Evolutionary conservation across 441 rosid species (phyloP).

Genomic region (Brassica balearica): DNA sequence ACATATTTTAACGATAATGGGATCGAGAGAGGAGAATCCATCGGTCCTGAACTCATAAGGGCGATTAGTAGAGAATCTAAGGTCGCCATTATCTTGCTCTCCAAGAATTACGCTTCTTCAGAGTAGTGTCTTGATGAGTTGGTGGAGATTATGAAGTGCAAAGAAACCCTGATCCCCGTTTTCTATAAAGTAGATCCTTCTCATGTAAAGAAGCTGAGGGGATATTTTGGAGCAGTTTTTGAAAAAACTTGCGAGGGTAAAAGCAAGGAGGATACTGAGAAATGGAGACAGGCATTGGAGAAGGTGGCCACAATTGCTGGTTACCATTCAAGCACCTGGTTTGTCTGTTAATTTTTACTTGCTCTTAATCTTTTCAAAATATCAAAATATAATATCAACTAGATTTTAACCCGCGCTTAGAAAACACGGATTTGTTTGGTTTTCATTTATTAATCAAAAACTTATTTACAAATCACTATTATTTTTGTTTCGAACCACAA

Average conservation of each 20-base stretch:
- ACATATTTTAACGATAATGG: too few relatives aligned
- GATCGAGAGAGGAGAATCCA: slow-evolving; percentile 25
- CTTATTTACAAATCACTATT: too few relatives aligned
- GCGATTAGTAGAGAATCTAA: slow-evolving; percentile 35
- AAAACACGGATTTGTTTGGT: too few relatives aligned
- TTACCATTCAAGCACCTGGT: not conserved
- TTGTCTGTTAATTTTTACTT: too few relatives aligned
- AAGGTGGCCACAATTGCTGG: slow-evolving; percentile 14
- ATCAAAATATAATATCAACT: too few relatives aligned
- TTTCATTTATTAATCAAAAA: too few relatives aligned
- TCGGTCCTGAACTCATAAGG: slow-evolving; percentile 17
- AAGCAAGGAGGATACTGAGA: not conserved
- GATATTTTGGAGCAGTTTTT: slow-evolving; percentile 5
- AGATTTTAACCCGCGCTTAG: too few relatives aligned
- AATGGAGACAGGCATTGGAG: not conserved
- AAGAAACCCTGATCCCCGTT: not conserved
- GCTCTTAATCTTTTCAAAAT: too few relatives aligned
- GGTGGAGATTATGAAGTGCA: slow-evolving; percentile 27
- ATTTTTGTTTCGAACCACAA: too few relatives aligned
- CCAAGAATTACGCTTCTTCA: slow-evolving; percentile 24
- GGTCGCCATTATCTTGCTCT: slow-evolving; percentile 22
- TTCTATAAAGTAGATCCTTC: slow-evolving; percentile 31
- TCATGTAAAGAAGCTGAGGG: slow-evolving; percentile 14
- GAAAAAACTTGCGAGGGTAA: slow-evolving; percentile 37
- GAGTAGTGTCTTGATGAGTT: slow-evolving; percentile 32